Evolutionary conservation across 768 basidiomycete genomes (phyloP), one percentile per base, ranked within the genome.

Genomic region (Pleurotus salmoneostramineus): DNA sequence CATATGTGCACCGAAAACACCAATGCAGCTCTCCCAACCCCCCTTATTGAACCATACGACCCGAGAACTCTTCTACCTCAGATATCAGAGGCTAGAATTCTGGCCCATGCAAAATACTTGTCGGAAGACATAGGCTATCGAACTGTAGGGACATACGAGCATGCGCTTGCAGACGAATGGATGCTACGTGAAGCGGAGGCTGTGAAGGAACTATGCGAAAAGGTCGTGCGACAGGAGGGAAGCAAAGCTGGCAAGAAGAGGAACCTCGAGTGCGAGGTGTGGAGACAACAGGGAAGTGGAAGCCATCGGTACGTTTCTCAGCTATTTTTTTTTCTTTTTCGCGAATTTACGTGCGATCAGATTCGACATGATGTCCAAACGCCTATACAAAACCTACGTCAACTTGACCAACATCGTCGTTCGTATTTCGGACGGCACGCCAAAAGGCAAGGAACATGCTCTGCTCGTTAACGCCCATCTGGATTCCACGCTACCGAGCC

Each of bases 121-220:
- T 92, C 93, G 0, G 93, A 95, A 66, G 85, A 83, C 4, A 93
- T 95, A 47, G 95, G 95, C 1, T 98, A 86, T 72, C 80, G 96
- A 49, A 97, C 91, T 0, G 91, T 96, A 7, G 96, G 96, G 0
- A 94, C 95, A 0, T 78, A 79, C 34, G 94, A 98, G 68, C 93
- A 96, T 72, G 89, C 91, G 0, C 68, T 84, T 31, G 93, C 89
- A 3, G 95, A 97, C 63, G 73, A 77, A 27, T 98, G 93, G 86
- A 85, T 95, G 80, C 66, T 87, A 17, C 72, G 81, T 47, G 82
- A 88, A 64, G 88, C 88, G 2, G 73, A 85, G 55, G 75, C 76
- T 45, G 69, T 95, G 37, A 76, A 85, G 64, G 69, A 71, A 34
- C 71, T 84, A 52, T 95, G 94, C 66, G 83, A 88, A 46, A 71